Conservation (phyloP, 1,139 yeast genomes). For the Wickerhamomyces sp. region DNA sequence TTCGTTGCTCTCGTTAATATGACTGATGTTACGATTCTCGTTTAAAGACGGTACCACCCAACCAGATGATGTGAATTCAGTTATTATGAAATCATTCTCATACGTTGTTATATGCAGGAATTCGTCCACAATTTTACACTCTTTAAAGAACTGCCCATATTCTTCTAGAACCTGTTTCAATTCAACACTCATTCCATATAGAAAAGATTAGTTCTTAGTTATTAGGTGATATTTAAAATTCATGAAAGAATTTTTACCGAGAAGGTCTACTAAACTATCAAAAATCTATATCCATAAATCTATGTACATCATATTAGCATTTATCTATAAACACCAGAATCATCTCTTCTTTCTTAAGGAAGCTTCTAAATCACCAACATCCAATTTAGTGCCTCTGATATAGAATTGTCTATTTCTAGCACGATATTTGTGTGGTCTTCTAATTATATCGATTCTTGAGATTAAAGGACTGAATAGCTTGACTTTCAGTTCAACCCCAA, state of each 20-base stretch:
- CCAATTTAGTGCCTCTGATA: conserved; percentile 78
- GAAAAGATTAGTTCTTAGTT: background rate
- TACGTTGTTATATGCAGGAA: conserved; percentile 19
- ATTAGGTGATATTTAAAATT: background rate
- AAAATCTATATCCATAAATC: conserved; percentile 1
- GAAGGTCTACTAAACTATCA: background rate
- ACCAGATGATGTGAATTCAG: conserved; percentile 23
- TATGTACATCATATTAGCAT: background rate
- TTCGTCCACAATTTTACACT: conserved; percentile 1
- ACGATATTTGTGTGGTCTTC: conserved; percentile 68
- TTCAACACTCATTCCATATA: conserved; percentile 5
- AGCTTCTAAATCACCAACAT: conserved; percentile 72
- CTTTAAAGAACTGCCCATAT: conserved; percentile 9
- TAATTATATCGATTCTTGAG: conserved; percentile 66
- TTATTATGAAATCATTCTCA: conserved; percentile 17
- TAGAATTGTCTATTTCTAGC: conserved; percentile 81
- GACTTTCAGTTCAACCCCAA: conserved; percentile 78
- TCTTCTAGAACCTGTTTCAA: conserved; percentile 8
- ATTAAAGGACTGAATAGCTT: conserved; percentile 77
- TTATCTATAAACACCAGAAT: background rate
- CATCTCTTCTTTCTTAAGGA: conserved; percentile 27
- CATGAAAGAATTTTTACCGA: too few species aligned
- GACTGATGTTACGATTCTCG: too few species aligned
- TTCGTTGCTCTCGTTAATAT: conserved; percentile 2
- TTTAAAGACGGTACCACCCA: too few species aligned